Base-by-base conservation (phyloP, 495 filamentous ascomycete species). In the Daldinia vernicosa region DNA sequence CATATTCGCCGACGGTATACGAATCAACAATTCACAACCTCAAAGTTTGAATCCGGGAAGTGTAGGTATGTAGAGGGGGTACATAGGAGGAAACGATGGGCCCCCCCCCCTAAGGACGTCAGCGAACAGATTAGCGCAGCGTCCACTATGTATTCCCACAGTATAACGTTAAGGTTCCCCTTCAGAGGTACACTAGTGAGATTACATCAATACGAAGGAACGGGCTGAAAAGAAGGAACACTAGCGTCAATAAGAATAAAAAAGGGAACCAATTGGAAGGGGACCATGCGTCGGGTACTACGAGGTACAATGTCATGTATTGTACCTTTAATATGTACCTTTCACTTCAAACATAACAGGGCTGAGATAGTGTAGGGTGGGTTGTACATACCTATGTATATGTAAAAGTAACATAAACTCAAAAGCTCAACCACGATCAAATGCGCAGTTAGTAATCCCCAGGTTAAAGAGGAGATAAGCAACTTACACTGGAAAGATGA, bases 201-300 rank as follows among this genome's bases (percentile, higher is more conserved):
- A 27, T 27, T 30, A 30, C 32, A 12, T 35, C 12, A 3, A 14
- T 35, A 35, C 14, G 40, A 47, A 47, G 30, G 50, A 53, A 53
- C 7, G 14, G 50, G 50, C 50, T 53, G 33, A 35, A 35, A 35
- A 35, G 33, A 35, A 35, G 33, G 33, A 35, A 35, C 12, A 35
- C 33, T 33, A 35, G n/a, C 5, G 40, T 47, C n/a, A 47, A 47
- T 11, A n/a, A 17, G 17, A 22, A 47, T 64, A 71, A 63, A 47
- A 67, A 72, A 63, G 40, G 35, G 47, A 14, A 26, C 69, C 58
- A 71, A 71, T 71, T 45, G 32, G 43, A 67, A 63, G 17, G 43
- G 22, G 33, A 14, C 62, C 51, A 52, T 71, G 58, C 52, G 58
- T 66, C 22, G 28, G 53, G 55, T 70, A 35, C 26, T 27, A 2